Percentiles rank a stretch among this genome's conserved stretches.
Conservation (phyloP, 169 alveolate genomes). For the Eimeria tenella region DNA sequence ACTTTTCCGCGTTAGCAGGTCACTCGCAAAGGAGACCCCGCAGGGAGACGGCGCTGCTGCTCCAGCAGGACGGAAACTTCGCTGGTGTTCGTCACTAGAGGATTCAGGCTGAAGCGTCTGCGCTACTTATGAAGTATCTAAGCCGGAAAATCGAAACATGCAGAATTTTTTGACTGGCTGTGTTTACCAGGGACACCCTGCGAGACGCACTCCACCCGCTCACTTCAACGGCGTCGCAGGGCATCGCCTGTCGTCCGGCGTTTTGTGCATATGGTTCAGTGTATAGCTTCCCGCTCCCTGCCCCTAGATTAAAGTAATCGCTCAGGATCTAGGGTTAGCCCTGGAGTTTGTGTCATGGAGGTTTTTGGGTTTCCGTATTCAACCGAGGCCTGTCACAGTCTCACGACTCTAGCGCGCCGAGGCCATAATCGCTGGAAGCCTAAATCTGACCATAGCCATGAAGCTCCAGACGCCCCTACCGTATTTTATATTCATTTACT, state of each 20-base stretch:
- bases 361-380: too few species aligned
- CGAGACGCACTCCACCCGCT: conserved; percentile 45
- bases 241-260: neutral
- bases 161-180: neutral
- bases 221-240: conserved; percentile 22
- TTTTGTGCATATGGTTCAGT: neutral
- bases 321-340: neutral
- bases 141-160: neutral
- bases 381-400: too few species aligned
- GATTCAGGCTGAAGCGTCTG: neutral
- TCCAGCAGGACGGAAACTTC: conserved; percentile 12
- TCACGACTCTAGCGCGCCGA: too few species aligned
- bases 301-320: neutral
- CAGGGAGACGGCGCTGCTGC: conserved; percentile 34
- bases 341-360: neutral
- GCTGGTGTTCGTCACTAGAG: neutral
- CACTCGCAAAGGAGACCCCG: conserved; percentile 23
- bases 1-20: conserved; percentile 3
- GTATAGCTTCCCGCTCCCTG: neutral
- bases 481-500: too few species aligned
- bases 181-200: neutral
- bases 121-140: neutral
- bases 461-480: too few species aligned
- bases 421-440: too few species aligned
- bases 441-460: too few species aligned